Conservation (phyloP, 1,284 basidiomycete species). For the Sphaerobolus stellatus region DNA sequence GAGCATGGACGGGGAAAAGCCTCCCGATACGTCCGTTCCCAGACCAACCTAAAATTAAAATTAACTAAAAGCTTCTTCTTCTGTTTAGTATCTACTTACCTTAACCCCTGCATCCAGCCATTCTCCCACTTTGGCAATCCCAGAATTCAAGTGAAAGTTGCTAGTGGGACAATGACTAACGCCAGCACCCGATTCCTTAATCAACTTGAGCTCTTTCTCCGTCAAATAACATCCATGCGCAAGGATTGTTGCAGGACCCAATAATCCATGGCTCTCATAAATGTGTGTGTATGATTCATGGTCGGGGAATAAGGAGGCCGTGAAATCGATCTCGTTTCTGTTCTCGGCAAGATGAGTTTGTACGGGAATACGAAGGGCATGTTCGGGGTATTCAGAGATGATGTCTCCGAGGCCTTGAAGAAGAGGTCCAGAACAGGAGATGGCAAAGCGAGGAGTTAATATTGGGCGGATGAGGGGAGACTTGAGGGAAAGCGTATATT, state of each 20-base stretch:
- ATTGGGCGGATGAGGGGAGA: constrained; percentile 77
- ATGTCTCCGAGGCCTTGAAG: constrained; percentile 65
- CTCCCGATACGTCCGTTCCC: constrained; percentile 92
- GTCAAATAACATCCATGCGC: constrained; percentile 88
- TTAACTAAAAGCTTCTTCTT: background rate
- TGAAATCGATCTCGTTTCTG: constrained; percentile 67
- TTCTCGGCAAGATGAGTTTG: constrained; percentile 97
- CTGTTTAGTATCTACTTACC: constrained; percentile 42
- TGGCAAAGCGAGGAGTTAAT: constrained; percentile 93
- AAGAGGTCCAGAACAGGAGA: constrained; percentile 82
- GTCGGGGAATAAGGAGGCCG: constrained; percentile 64
- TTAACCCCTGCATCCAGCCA: constrained; percentile 86
- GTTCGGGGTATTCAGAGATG: constrained; percentile 21
- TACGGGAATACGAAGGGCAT: constrained; percentile 64
- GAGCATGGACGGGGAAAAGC: constrained; percentile 82
- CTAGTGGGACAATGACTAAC: constrained; percentile 92
- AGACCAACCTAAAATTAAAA: constrained; percentile 65
- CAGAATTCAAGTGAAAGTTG: constrained; percentile 89
- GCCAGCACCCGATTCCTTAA: constrained; percentile 69
- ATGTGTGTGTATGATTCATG: constrained; percentile 68
- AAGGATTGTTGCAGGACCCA: constrained; percentile 80
- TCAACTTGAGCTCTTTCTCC: constrained; percentile 69
- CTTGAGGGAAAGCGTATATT: constrained; percentile 60
- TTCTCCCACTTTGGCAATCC: constrained; percentile 75
- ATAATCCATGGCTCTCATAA: constrained; percentile 79